A percentile compares a stretch with the other conserved stretches of the same genome.
phyloP scores from a whole-genome alignment of 345 rosid species.

The Euphorbia pulcherrima region DNA sequence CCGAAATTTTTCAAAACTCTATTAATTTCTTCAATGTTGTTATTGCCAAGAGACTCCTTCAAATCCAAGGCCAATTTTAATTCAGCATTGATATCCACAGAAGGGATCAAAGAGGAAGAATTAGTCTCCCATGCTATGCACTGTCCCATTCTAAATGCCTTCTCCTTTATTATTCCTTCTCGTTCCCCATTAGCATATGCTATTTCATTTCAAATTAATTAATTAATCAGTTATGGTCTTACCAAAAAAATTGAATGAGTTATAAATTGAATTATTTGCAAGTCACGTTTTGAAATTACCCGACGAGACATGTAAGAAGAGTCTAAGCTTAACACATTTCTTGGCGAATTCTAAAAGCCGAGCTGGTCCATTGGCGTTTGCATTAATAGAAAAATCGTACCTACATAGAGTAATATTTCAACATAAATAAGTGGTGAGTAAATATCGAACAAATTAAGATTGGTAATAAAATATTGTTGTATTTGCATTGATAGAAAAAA shows the following conservation, averaged over 20 bases:
- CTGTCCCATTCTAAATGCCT: constrained; percentile 5
- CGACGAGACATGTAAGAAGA: constrained; percentile 32
- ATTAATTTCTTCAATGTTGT: constrained; percentile 9
- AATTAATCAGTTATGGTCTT: too few relatives aligned
- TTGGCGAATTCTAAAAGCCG: constrained; percentile 19
- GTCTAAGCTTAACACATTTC: constrained; percentile 26
- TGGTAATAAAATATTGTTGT: too few relatives aligned
- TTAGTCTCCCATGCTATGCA: neutral
- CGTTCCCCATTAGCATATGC: constrained; percentile 17
- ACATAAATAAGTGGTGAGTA: too few relatives aligned
- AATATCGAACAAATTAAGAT: too few relatives aligned
- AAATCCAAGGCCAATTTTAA: constrained; percentile 31
- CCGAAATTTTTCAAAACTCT: constrained; percentile 27
- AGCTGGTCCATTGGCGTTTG: constrained; percentile 18
- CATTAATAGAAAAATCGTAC: constrained; percentile 24
- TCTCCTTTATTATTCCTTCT: constrained; percentile 13
- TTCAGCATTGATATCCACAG: constrained; percentile 29
- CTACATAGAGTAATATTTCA: constrained; percentile 8
- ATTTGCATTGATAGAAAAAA: too few relatives aligned
- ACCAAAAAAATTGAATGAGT: too few relatives aligned
- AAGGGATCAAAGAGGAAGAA: neutral
- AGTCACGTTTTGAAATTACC: too few relatives aligned
- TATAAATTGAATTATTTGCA: too few relatives aligned
- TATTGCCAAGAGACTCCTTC: constrained; percentile 10
- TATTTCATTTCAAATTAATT: neutral